Conservation (phyloP, 805 yeast species). For the Zygosaccharomyces lentus region DNA sequence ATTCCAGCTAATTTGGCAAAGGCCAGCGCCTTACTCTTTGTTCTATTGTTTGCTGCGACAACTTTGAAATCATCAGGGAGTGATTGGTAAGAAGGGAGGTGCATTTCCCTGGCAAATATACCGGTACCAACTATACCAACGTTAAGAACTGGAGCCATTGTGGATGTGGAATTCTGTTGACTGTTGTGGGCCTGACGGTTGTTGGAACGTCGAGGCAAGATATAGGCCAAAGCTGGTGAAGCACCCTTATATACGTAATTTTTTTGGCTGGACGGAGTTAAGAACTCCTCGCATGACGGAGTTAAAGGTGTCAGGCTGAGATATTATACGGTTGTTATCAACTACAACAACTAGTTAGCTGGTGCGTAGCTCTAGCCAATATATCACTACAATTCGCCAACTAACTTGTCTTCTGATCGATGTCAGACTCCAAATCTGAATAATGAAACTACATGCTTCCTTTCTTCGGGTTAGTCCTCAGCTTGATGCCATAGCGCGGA, state of each 20-base stretch:
- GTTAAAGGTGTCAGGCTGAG: slow-evolving; percentile 1
- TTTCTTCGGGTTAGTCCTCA: no score
- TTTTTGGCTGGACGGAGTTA: background rate
- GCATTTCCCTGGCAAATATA: slow-evolving; percentile 81
- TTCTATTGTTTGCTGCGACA: slow-evolving; percentile 75
- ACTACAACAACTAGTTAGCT: no score
- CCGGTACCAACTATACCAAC: slow-evolving; percentile 77
- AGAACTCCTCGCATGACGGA: background rate
- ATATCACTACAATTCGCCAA: no score
- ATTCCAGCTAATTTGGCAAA: slow-evolving; percentile 66
- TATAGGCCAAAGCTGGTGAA: background rate
- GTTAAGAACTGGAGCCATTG: slow-evolving; percentile 38
- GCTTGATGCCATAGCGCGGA: no score
- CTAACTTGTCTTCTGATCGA: no score
- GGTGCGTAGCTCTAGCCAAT: no score
- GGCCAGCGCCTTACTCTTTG: slow-evolving; percentile 72
- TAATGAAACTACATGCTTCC: no score
- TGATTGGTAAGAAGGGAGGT: slow-evolving; percentile 66
- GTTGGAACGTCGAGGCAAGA: background rate
- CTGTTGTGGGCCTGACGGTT: background rate
- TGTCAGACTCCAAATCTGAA: no score
- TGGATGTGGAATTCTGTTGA: background rate
- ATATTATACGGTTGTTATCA: background rate
- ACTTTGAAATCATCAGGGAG: slow-evolving; percentile 50
- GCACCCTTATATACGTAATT: background rate